Evolutionary conservation across 2,329 filamentous ascomycete species (phyloP).

Genomic region (Diplocarpon rosae): DNA sequence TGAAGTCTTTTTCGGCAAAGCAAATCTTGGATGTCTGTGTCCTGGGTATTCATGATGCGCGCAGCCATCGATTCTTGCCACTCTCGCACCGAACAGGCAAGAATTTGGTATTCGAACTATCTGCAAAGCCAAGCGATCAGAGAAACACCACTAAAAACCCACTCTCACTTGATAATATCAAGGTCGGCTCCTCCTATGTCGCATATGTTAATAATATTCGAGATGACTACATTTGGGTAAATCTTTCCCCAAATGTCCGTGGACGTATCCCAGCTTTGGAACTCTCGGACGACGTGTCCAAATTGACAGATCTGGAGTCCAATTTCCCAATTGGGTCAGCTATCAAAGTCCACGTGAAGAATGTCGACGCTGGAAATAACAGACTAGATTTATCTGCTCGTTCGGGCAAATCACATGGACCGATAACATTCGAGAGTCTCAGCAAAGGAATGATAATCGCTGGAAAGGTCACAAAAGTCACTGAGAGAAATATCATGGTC

Average conservation of each 20-base stretch:
- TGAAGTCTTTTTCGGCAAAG: conserved; percentile 62
- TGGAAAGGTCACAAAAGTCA: conserved; percentile 74
- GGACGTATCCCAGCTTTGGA: conserved; percentile 76
- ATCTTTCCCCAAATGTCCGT: conserved; percentile 75
- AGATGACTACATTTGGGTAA: conserved; percentile 77
- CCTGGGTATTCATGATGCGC: conserved; percentile 79
- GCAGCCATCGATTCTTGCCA: conserved; percentile 82
- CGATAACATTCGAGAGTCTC: conserved; percentile 58
- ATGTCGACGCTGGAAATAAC: conserved; percentile 60
- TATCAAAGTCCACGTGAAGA: conserved; percentile 66
- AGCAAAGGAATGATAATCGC: conserved; percentile 72
- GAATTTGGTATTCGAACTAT: conserved; percentile 73
- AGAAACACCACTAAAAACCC: conserved; percentile 44
- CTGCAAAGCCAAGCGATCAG: conserved; percentile 57
- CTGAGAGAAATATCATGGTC: conserved; percentile 72
- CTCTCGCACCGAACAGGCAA: conserved; percentile 77
- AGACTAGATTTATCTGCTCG: conserved; percentile 77
- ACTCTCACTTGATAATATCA: conserved; percentile 61
- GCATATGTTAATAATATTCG: conserved; percentile 88
- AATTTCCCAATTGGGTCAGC: conserved; percentile 90
- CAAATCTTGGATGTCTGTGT: conserved; percentile 65
- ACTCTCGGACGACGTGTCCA: conserved; percentile 74
- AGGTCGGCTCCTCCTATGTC: conserved; percentile 59
- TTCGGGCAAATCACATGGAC: conserved; percentile 43
- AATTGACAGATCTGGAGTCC: conserved; percentile 61